These are phyloP conservation scores for Petrea volubilis DNA, from an alignment of 257 asterid species.

Conservation along the genomic window DNA sequence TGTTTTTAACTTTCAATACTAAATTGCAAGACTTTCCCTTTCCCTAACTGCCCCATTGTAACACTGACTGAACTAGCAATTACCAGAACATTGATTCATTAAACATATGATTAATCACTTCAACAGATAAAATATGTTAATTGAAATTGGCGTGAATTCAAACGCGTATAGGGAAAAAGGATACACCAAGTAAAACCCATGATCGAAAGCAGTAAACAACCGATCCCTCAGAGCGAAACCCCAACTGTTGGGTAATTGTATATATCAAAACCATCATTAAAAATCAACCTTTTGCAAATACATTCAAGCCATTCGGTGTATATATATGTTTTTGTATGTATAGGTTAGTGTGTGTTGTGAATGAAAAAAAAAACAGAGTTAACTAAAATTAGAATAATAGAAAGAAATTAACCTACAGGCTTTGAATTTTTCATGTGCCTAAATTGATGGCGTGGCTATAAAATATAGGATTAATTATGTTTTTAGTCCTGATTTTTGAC, in stretches of 20 bases:
- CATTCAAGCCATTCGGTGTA: too few relatives aligned
- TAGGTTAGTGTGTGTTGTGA: too few relatives aligned
- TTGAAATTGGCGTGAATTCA: slow-evolving; percentile 7
- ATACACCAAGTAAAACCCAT: slow-evolving; percentile 65
- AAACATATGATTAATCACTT: neutral
- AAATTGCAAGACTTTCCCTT: neutral
- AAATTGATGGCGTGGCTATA: too few relatives aligned
- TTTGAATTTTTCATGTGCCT: too few relatives aligned
- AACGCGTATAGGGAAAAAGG: slow-evolving; percentile 30
- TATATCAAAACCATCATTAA: neutral
- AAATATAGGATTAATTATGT: too few relatives aligned
- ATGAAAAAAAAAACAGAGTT: too few relatives aligned
- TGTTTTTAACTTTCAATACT: neutral
- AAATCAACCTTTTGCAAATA: neutral
- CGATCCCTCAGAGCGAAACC: slow-evolving; percentile 37
- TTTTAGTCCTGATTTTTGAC: too few relatives aligned
- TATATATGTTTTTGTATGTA: too few relatives aligned
- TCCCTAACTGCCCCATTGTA: neutral
- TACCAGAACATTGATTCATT: neutral
- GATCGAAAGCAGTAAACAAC: slow-evolving; percentile 79
- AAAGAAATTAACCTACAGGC: too few relatives aligned
- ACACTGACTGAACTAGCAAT: slow-evolving; percentile 9
- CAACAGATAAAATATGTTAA: too few relatives aligned
- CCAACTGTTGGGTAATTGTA: slow-evolving; percentile 29
- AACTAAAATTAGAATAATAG: too few relatives aligned